These are phyloP conservation scores for Fusarium concolor DNA, from an alignment of 2,329 filamentous ascomycete species.

Conservation along the genomic window DNA sequence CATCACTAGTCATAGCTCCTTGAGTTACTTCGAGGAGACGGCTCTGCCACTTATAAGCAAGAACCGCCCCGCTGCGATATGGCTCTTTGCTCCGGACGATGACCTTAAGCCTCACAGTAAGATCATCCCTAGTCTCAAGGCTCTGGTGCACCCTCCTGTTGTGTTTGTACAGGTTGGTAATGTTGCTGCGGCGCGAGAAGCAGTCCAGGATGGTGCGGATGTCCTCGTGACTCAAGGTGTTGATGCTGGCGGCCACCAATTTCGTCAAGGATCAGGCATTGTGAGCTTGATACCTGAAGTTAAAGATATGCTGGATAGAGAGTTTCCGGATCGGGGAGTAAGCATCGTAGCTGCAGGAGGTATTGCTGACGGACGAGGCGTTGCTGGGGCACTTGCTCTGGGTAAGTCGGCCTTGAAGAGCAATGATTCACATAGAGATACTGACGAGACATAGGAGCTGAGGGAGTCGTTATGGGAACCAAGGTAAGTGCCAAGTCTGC, in stretches of 20 bases:
- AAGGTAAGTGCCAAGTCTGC: conserved; percentile 45
- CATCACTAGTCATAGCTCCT: conserved; percentile 63
- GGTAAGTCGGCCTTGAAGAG: conserved; percentile 53
- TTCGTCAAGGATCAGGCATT: conserved; percentile 64
- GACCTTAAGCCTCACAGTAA: conserved; percentile 53
- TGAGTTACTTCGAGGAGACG: conserved; percentile 55
- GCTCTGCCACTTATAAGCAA: conserved; percentile 62
- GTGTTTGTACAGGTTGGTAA: conserved; percentile 73
- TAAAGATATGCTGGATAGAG: conserved; percentile 56
- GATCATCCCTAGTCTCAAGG: conserved; percentile 53
- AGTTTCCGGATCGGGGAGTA: conserved; percentile 51
- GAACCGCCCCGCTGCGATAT: conserved; percentile 69
- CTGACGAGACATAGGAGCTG: conserved; percentile 51
- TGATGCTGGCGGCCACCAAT: conserved; percentile 74
- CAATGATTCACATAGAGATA: background rate
- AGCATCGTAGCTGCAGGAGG: conserved; percentile 69
- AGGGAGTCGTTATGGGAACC: conserved; percentile 59
- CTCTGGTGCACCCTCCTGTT: conserved; percentile 51
- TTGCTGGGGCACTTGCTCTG: conserved; percentile 65
- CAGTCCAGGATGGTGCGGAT: conserved; percentile 62
- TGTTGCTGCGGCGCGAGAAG: conserved; percentile 64
- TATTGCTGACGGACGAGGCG: conserved; percentile 66
- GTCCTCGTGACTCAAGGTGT: conserved; percentile 71
- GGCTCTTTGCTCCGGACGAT: conserved; percentile 72
- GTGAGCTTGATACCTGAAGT: conserved; percentile 70